Evolutionary conservation across 75 land plant genomes (phyloP), one percentile per base, ranked within the genome.

Genomic region (Sequoiadendron giganteum): DNA sequence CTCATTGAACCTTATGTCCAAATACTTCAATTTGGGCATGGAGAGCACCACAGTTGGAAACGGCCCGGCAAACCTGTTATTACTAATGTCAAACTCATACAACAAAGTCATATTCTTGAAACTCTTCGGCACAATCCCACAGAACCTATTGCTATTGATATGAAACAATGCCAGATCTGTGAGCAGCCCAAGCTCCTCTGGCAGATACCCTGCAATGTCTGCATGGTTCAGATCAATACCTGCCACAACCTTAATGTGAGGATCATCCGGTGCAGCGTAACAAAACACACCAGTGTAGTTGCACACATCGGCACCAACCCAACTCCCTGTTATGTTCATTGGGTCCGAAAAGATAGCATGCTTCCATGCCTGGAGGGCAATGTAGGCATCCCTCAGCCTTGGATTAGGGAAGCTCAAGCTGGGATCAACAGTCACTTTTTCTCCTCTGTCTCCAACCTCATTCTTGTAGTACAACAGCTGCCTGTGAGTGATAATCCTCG

Each of bases 1-100:
- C 88, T 93, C 92, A 85, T 96, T 96, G 88, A 89, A 96, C n/a
- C 97, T 87, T 32, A 96, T 86, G 88, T 96, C 97, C 55, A 96
- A 65, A 83, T 87, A 95, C 68, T 82, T 93, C 72, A 96, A 91
- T 21, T 84, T 38, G 1, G 95, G 96, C 73, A 96, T 49, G 11
- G n/a, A 32, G 16, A 96, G 88, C 9, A 92, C 92, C 36, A 93
- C 96, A 0, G n/a, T 43, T 10, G 97, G 97, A 54, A 96, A 96
- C 54, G 88, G 89, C 21, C 97, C 96, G 21, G 91, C 90, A 55
- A 96, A 91, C 76, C 94, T 70, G 89, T 95, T 96, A 90, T 96
- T 96, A 83, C 95, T 95, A 61, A 96, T 85, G 88, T 96, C 97
- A 47, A 96, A 86, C 90, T 96, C 96, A 84, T 84, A 91, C 61